phyloP scores from a whole-genome alignment of 768 basidiomycete species.

The Tephrocybe sp. region DNA sequence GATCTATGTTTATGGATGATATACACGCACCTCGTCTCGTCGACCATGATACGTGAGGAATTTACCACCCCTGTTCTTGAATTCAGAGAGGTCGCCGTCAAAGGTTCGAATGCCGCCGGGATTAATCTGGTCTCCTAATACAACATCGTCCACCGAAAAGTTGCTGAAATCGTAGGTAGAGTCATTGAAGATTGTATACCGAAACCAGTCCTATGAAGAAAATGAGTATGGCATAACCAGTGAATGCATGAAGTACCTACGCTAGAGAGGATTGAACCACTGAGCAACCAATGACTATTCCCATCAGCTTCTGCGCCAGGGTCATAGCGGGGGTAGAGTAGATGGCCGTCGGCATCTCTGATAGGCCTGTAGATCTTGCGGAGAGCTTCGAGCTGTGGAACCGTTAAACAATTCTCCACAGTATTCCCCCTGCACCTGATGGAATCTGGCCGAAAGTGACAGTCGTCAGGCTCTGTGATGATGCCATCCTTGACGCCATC shows the following conservation, averaged over 20 bases:
- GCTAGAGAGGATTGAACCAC: background rate
- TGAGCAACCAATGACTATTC: background rate
- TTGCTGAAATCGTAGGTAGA: background rate
- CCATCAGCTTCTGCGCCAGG: conserved; percentile 2
- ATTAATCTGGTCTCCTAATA: background rate
- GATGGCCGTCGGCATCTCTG: background rate
- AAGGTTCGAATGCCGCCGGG: background rate
- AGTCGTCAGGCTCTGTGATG: too few relatives aligned
- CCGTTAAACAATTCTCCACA: background rate
- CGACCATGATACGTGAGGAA: conserved; percentile 12
- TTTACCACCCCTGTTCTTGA: conserved; percentile 10
- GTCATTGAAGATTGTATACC: background rate
- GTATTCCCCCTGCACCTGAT: background rate
- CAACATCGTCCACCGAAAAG: background rate
- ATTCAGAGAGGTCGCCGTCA: background rate
- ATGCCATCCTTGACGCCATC: background rate
- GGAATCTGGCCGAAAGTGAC: background rate
- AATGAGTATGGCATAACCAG: too few relatives aligned
- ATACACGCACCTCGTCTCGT: background rate
- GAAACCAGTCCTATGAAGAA: conserved; percentile 1
- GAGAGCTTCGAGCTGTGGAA: background rate
- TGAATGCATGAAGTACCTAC: background rate
- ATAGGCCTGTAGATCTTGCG: conserved; percentile 1
- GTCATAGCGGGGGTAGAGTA: conserved; percentile 5
- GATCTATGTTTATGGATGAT: background rate